Evolutionary conservation across 2,329 filamentous ascomycete genomes (phyloP), one percentile per base, ranked within the genome.

Genomic region (Colletotrichum sp.): DNA sequence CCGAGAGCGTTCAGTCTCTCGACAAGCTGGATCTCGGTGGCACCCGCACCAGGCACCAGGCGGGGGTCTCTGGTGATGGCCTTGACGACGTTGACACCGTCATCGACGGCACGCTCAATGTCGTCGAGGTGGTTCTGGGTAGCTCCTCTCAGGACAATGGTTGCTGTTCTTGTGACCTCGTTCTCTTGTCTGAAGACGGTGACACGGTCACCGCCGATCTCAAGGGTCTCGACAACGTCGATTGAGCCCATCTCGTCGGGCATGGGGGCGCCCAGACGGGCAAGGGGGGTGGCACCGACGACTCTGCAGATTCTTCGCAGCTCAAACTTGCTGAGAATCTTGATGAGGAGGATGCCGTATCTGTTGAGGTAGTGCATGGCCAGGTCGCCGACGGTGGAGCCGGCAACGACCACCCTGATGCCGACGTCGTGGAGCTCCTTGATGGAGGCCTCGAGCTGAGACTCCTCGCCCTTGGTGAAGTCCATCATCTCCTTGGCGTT

Each of bases 401-500:
- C 97, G 72, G 96, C 96, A 79, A 99, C 92, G 66, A 99, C 93
- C 21, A 99, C 98, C 72, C 97, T 93, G 78, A 99, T 87, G 60
- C 97, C 97, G 39, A 95, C 96, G 84, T 99, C 97, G 85, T 98
- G 93, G 26, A 99, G 92, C 86, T 98, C 96, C 90, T 99, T 99
- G 89, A 99, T 95, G 67, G 94, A 90, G 62, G 93, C 90, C 88
- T 99, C 97, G 66, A 99, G 92, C 85, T 98, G 96, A 71, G 89
- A 88, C 88, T 99, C 97, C 88, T 99, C 97, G 78, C 97, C 98
- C 89, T 96, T 98, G 81, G 95, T 98, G 87, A 99, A 99, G 84
- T 99, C 94, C 84, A 99, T 91, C 95, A 99, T 99, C 88, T 99
- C 97, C 89, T 99, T 95, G 76, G 96, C 96, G 84, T 98, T 99